A percentile compares a stretch with the other conserved stretches of the same genome.
Evolutionary conservation across 2,329 filamentous ascomycete genomes (phyloP).

Genomic region (Ophiostoma ips): DNA sequence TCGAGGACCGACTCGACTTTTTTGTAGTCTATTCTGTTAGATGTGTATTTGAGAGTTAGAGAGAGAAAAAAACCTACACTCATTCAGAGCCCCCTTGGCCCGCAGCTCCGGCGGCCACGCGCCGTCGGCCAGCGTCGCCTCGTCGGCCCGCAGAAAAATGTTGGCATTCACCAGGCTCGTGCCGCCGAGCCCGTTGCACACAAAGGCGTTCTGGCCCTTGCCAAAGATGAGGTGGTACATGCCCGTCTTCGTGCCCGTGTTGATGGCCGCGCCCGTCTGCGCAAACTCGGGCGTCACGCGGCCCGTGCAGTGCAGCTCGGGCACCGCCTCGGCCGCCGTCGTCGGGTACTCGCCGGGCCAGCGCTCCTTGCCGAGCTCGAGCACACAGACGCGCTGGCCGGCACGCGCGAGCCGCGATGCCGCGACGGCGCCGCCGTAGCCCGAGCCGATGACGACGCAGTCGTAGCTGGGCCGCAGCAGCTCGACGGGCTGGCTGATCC

Average conservation of each 20-base stretch:
- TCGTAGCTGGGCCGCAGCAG: slow-evolving; percentile 46
- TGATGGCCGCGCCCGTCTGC: slow-evolving; percentile 28
- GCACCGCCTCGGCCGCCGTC: slow-evolving; percentile 29
- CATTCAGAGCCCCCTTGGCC: slow-evolving; percentile 26
- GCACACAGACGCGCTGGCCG: slow-evolving; percentile 45
- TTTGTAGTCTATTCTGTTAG: slow-evolving; percentile 38
- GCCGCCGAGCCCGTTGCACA: slow-evolving; percentile 48
- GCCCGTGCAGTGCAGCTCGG: slow-evolving; percentile 43
- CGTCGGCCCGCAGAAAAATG: slow-evolving; percentile 47
- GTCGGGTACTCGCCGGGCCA: slow-evolving; percentile 54
- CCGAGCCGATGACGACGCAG: slow-evolving; percentile 53
- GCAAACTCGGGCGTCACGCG: slow-evolving; percentile 28
- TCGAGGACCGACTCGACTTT: slow-evolving; percentile 42
- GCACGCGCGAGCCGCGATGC: slow-evolving; percentile 50
- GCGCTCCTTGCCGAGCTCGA: slow-evolving; percentile 50
- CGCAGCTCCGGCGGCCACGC: slow-evolving; percentile 47
- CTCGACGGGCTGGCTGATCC: slow-evolving; percentile 43
- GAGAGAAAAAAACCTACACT: slow-evolving; percentile 32
- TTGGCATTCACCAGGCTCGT: slow-evolving; percentile 55
- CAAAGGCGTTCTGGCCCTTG: slow-evolving; percentile 47
- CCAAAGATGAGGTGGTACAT: slow-evolving; percentile 51
- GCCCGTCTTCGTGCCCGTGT: slow-evolving; percentile 40
- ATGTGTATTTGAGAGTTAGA: no score
- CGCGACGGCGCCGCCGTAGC: slow-evolving; percentile 54
- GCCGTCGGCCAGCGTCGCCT: slow-evolving; percentile 35